Percentiles rank a stretch among this genome's conserved stretches.
Evolutionary conservation across 2,329 filamentous ascomycete species (phyloP).

Genomic region (Apiospora malaysiana): DNA sequence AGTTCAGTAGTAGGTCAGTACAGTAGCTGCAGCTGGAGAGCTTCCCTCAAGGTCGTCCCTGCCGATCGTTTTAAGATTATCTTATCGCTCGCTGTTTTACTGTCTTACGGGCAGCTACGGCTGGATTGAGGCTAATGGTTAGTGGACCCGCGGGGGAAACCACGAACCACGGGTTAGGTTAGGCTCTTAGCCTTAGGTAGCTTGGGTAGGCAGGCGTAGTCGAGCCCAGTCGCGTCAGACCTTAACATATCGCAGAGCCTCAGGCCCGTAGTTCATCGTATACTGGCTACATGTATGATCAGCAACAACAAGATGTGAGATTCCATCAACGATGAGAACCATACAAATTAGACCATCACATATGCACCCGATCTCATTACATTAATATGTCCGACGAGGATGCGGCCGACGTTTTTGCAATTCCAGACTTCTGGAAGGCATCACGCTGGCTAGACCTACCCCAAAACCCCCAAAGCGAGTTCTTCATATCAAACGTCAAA

Average conservation of each 20-base stretch:
- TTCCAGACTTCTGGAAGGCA: slow-evolving; percentile 64
- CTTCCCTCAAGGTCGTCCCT: slow-evolving; percentile 13
- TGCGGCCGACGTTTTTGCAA: slow-evolving; percentile 64
- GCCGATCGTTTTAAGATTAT: slow-evolving; percentile 8
- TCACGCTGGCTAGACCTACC: slow-evolving; percentile 55
- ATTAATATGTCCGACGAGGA: slow-evolving; percentile 48
- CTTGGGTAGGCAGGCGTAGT: no score
- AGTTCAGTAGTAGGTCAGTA: not conserved
- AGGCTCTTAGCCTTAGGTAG: no score
- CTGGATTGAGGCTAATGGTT: not conserved
- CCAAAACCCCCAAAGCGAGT: slow-evolving; percentile 37
- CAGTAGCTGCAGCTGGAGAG: not conserved
- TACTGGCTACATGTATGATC: not conserved
- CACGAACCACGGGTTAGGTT: not conserved
- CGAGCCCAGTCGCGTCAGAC: slow-evolving; percentile 1
- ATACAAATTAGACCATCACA: slow-evolving; percentile 28
- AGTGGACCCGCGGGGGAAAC: not conserved
- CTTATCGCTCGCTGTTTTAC: not conserved
- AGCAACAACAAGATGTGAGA: slow-evolving; percentile 5
- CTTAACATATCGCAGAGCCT: not conserved
- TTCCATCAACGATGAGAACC: not conserved
- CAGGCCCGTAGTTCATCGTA: not conserved
- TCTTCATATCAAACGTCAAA: slow-evolving; percentile 51
- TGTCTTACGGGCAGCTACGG: not conserved
- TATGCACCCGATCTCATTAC: slow-evolving; percentile 15